Conservation (phyloP, 192 early-diverging fungal species). For the Coemansia sp. region DNA sequence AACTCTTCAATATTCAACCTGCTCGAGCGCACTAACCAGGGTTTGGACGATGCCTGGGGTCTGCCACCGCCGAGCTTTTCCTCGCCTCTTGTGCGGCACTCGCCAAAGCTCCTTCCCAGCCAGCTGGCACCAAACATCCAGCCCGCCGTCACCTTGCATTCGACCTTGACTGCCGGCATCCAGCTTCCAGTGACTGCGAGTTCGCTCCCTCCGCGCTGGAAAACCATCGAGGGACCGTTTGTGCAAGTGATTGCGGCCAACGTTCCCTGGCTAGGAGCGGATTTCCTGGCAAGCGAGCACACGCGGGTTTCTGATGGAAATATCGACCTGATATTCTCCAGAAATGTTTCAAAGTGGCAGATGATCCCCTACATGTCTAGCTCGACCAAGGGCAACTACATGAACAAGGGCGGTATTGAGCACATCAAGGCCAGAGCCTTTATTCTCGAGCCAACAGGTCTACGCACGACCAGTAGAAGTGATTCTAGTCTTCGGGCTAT, state of each 20-base stretch:
- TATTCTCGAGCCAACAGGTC: conserved; percentile 57
- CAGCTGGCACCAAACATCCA: conserved; percentile 17
- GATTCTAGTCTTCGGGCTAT: conserved; percentile 9
- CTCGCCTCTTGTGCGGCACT: conserved; percentile 39
- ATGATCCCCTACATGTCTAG: conserved; percentile 44
- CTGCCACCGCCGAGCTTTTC: conserved; percentile 43
- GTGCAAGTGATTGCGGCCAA: conserved; percentile 56
- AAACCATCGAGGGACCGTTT: conserved; percentile 53
- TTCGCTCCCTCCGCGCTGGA: conserved; percentile 50
- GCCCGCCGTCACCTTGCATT: conserved; percentile 40
- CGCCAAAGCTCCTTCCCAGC: conserved; percentile 24
- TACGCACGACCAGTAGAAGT: conserved; percentile 41
- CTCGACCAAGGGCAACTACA: conserved; percentile 41
- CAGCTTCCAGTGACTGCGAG: conserved; percentile 27
- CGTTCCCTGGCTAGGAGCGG: conserved; percentile 57
- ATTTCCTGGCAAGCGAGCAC: conserved; percentile 50
- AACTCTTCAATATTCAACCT: conserved; percentile 23
- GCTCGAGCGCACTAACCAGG: conserved; percentile 30
- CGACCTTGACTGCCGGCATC: conserved; percentile 45
- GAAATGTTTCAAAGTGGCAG: conserved; percentile 40
- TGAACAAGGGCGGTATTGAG: conserved; percentile 45
- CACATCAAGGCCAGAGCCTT: conserved; percentile 53
- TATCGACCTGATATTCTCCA: conserved; percentile 52
- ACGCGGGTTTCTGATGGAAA: conserved; percentile 54
- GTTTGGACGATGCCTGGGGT: conserved; percentile 38